Evolutionary conservation across 2,329 filamentous ascomycete species (phyloP), one percentile per base, ranked within the genome.

Genomic region (Stylonectria norvegica): DNA sequence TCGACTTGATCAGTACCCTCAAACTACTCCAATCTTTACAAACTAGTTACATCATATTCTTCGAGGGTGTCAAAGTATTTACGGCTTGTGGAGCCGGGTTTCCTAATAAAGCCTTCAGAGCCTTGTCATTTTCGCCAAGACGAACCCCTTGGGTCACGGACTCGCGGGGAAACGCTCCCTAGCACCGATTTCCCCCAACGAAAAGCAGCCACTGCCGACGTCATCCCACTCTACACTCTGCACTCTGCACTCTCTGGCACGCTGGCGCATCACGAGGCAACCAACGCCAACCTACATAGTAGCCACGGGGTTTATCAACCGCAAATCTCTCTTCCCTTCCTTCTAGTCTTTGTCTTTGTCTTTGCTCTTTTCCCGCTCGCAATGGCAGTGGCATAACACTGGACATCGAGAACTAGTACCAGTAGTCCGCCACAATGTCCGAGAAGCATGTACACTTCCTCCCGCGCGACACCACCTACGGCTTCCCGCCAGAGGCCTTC

Each of bases 401-500:
- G n/a, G n/a, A n/a, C n/a, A n/a, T n/a, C n/a, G n/a, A n/a, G 30
- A 32, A 32, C 15, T 9, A 6, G 30, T 5, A 32, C 30, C 7
- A 29, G 19, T 43, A 20, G 22, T 40, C 36, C 20, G 40, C 25
- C 47, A 48, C 38, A 45, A 58, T 58, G 56, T 50, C 56, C 43
- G 40, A 52, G 34, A 36, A 47, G n/a, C 52, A 54, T 43, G 36
- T 51, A 17, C 52, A 48, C 22, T 50, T 53, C 37, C 50, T 58
- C 38, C 45, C 57, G 36, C 47, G 45, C 42, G 51, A 61, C 36
- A 44, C 56, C 18, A 48, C 41, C 27, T 79, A 81, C 50, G 83
- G 81, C 51, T 83, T 81, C 57, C 71, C 75, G 5, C 60, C 70
- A 28, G 73, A 83, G 49, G 78, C 76, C 32, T 89, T 85, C 67